phyloP scores from a whole-genome alignment of 2,329 filamentous ascomycete species.

The Aplosporella prunicola region DNA sequence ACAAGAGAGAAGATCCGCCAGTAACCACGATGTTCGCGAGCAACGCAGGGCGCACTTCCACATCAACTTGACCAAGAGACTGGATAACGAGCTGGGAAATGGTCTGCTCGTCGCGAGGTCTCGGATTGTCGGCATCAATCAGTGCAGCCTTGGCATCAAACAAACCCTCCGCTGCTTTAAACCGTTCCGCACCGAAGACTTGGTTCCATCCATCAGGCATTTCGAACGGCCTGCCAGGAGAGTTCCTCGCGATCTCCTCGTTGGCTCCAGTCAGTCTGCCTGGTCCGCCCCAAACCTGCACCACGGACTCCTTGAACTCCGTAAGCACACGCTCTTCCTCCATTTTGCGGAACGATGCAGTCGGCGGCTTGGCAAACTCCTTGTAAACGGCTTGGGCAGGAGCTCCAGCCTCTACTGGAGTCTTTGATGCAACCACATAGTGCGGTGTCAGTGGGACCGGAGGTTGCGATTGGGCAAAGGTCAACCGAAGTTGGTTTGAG shows the following conservation, averaged over 20 bases:
- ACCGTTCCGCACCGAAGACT: slow-evolving; percentile 84
- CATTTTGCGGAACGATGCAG: slow-evolving; percentile 65
- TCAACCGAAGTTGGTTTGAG: slow-evolving; percentile 73
- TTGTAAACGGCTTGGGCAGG: slow-evolving; percentile 68
- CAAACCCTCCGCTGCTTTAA: slow-evolving; percentile 75
- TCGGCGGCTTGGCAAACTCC: slow-evolving; percentile 53
- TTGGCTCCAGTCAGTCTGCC: slow-evolving; percentile 55
- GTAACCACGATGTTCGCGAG: slow-evolving; percentile 89
- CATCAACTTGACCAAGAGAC: slow-evolving; percentile 70
- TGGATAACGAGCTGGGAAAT: slow-evolving; percentile 74
- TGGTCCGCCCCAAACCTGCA: slow-evolving; percentile 84
- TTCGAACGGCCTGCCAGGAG: slow-evolving; percentile 82
- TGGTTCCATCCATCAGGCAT: slow-evolving; percentile 96
- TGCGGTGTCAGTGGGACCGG: slow-evolving; percentile 72
- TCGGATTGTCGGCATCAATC: slow-evolving; percentile 38
- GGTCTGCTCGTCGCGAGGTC: slow-evolving; percentile 63
- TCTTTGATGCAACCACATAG: slow-evolving; percentile 81
- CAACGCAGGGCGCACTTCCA: slow-evolving; percentile 75
- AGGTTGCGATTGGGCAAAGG: slow-evolving; percentile 60
- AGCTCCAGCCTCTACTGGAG: slow-evolving; percentile 74
- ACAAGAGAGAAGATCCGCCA: slow-evolving; percentile 75
- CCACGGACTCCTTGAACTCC: slow-evolving; percentile 96
- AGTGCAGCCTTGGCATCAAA: slow-evolving; percentile 79
- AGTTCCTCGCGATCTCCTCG: slow-evolving; percentile 62
- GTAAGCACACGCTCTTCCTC: slow-evolving; percentile 90